Conservation (phyloP, 768 basidiomycete species). For the Obba rivulosa region DNA sequence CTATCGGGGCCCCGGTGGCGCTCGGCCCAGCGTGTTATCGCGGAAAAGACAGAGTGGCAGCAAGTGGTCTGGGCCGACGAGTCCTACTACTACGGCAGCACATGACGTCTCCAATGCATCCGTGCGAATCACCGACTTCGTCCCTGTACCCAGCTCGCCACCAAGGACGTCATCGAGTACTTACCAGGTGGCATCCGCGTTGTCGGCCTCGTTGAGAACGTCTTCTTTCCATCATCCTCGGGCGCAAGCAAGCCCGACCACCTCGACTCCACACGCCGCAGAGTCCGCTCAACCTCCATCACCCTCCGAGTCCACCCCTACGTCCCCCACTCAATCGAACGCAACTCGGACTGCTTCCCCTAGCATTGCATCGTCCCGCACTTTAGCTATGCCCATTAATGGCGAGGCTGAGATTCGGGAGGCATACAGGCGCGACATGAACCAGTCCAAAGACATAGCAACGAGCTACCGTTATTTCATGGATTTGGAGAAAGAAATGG, state of each 20-base stretch:
- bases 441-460: constrained; percentile 38
- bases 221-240: constrained; percentile 52
- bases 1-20: background rate
- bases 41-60: constrained; percentile 10
- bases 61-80: constrained; percentile 4
- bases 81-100: background rate
- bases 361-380: constrained; percentile 19
- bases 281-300: background rate
- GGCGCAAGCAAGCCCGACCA: constrained; percentile 19
- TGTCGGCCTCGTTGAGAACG: constrained; percentile 66
- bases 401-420: constrained; percentile 23
- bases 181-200: constrained; percentile 42
- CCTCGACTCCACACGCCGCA: constrained; percentile 3
- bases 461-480: constrained; percentile 43
- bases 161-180: constrained; percentile 14
- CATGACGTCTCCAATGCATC: constrained; percentile 13
- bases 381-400: constrained; percentile 13
- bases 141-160: constrained; percentile 38
- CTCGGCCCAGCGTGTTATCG: background rate
- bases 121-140: constrained; percentile 49
- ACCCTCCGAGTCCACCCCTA: background rate
- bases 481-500: constrained; percentile 37
- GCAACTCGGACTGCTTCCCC: constrained; percentile 16
- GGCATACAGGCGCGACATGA: constrained; percentile 44
- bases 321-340: constrained; percentile 9